These are phyloP conservation scores for Pyrenophora seminiperda DNA, from an alignment of 2,329 filamentous ascomycete genomes.

Conservation along the genomic window DNA sequence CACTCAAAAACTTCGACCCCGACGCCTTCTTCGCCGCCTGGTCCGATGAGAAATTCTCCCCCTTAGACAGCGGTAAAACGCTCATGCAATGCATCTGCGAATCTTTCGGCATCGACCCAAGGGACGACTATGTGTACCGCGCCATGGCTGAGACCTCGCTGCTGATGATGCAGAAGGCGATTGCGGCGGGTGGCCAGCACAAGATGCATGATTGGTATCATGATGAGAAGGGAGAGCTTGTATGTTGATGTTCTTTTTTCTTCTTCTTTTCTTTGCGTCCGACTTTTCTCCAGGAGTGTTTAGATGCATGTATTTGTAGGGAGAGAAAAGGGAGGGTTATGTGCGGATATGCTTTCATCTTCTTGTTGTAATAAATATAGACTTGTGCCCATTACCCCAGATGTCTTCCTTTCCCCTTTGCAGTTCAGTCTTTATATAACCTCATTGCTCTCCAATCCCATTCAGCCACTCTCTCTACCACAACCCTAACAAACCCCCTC, in stretches of 20 bases:
- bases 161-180: constrained; percentile 55
- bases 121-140: constrained; percentile 58
- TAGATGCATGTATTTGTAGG: too few species aligned
- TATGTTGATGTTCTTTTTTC: constrained; percentile 12
- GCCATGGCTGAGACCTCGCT: constrained; percentile 59
- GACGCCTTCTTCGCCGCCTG: constrained; percentile 53
- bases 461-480: too few species aligned
- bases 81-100: constrained; percentile 54
- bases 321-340: too few species aligned
- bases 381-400: too few species aligned
- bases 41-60: constrained; percentile 45
- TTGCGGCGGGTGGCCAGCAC: constrained; percentile 53
- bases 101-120: constrained; percentile 53
- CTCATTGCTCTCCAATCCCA: too few species aligned
- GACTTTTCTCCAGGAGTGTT: too few species aligned
- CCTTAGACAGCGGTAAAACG: constrained; percentile 28
- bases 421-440: too few species aligned
- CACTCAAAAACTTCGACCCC: constrained; percentile 50
- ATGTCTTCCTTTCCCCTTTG: too few species aligned
- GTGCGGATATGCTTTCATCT: neutral
- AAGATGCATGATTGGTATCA: constrained; percentile 60
- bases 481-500: neutral
- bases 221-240: constrained; percentile 48
- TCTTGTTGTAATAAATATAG: neutral
- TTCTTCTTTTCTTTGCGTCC: neutral